Evolutionary conservation across 73 alveolate genomes (phyloP), one percentile per base, ranked within the genome.

Genomic region (Halteria grandinella): DNA sequence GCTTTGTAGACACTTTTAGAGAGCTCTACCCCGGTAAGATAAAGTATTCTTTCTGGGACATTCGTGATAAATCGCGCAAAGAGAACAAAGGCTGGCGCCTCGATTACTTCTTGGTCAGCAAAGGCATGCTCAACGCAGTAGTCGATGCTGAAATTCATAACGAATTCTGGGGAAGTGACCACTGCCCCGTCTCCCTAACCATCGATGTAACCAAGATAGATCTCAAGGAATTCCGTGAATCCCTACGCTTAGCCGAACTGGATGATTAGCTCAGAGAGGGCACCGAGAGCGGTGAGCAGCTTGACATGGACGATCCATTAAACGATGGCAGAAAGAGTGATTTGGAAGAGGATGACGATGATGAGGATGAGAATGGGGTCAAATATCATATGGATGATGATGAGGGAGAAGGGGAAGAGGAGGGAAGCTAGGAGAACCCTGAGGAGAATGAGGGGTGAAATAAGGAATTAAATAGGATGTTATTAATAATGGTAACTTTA

Each of bases 1-100:
- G 98, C 0, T 89, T 82, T 78, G 73, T 82, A 21, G 99, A 95
- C 54, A 81, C 98, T n/a, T 95, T 95, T 62, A 87, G 99, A 77
- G 69, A 91, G 27, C 54, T 73, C 10, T 75, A 93, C 59, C 99
- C 98, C 37, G 83, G 83, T 0, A 89, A 85, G 49, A 83, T 77
- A 24, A 82, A 91, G 69, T 95, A 79, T 75, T 82, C 96, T 36
- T 95, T 79, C 71, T 95, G 91, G 85, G 87, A 83, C 58, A 70
- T 87, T 43, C 84, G 97, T 75, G 88, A 86, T n/a, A 58, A 60
- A 24, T 50, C 64, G 47, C 78, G 95, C 49, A 79, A 75, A 33
- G 94, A 86, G 33, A 91, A 95, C 64, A 84, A 84, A 55, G 99
- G 99, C 0, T 95, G 99, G 98, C 90, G 99, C 55, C 45, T 95